Evolutionary conservation across 345 rosid genomes (phyloP), one percentile per base, ranked within the genome.

Genomic region (Salix suchowensis): DNA sequence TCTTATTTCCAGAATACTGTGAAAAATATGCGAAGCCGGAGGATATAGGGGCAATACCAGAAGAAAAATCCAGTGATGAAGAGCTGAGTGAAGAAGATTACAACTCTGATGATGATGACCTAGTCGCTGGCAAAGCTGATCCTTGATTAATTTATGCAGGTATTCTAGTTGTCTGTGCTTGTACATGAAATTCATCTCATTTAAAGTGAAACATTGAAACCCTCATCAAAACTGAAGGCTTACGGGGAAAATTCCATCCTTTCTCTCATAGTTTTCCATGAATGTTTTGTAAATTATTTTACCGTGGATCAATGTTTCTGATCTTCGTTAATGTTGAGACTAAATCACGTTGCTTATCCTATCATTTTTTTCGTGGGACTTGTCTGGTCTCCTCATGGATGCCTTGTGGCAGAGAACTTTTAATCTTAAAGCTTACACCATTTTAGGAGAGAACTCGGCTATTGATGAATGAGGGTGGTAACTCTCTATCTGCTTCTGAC

Each of bases 1-100:
- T 72, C 77, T 72, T 14, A 28, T 48, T 36, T 24, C 58, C 87
- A 94, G 98, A 94, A 81, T 91, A 87, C 72, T 86, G 91, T 66
- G 97, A 92, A 88, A 92, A 92, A 81, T 90, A 92, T 78, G 97
- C 98, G 16, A 94, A 90, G 79, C 84, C 94, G 23, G 97, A 92
- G 82, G 97, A 94, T 46, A 70, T 79, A 9, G 86, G 88, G 15
- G 79, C 77, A 13, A 90, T 77, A 21, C 71, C 78, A 19, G 96
- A 90, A 75, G 94, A 91, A 52, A 86, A 86, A 62, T 92, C 97
- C 14, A 92, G 98, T 7, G 97, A 92, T 34, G 98, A 92, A 74
- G 98, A 94, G 79, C 77, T 92, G 83, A 94, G 93, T 23, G 97
- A 89, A 80, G 97, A 88, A 37, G 98, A 94, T 42, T 90, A 84